Percentiles rank a stretch among this genome's conserved stretches.
These are phyloP conservation scores for Suhomyces emberorum DNA, from an alignment of 805 yeast species.

Conservation along the genomic window DNA sequence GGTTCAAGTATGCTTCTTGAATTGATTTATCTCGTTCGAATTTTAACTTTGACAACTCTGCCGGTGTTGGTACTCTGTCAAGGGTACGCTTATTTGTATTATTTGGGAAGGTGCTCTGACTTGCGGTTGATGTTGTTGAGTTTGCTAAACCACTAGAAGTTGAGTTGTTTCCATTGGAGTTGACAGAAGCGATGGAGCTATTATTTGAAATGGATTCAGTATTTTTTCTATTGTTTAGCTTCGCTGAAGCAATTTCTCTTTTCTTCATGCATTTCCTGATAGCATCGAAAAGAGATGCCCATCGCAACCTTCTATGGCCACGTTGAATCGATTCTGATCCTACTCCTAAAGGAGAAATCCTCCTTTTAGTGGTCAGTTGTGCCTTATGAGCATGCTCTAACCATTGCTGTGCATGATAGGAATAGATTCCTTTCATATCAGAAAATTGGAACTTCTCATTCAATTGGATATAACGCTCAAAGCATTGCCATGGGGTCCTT, in stretches of 20 bases:
- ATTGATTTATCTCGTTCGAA: constrained; percentile 81
- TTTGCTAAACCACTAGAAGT: constrained; percentile 3
- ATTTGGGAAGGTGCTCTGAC: not conserved
- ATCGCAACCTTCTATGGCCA: constrained; percentile 85
- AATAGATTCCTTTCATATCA: constrained; percentile 85
- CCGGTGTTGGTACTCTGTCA: constrained; percentile 64
- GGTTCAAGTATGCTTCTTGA: constrained; percentile 64
- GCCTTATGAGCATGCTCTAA: constrained; percentile 85
- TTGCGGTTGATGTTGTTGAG: constrained; percentile 5
- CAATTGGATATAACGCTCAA: constrained; percentile 90
- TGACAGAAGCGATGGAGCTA: constrained; percentile 1
- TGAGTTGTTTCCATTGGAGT: not conserved
- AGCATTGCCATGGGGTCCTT: constrained; percentile 98
- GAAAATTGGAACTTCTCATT: constrained; percentile 82
- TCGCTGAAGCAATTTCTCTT: constrained; percentile 62
- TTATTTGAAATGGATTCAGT: constrained; percentile 4
- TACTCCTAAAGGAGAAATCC: constrained; percentile 92
- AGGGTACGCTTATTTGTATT: constrained; percentile 26
- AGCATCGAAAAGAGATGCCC: constrained; percentile 98
- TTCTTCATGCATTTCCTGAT: constrained; percentile 86
- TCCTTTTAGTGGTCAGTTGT: constrained; percentile 81
- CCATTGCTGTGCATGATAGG: constrained; percentile 86
- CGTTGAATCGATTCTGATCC: constrained; percentile 88
- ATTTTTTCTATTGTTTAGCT: constrained; percentile 15
- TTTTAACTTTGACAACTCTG: constrained; percentile 78